A percentile compares a stretch with the other conserved stretches of the same genome.
These are phyloP conservation scores for Magnaporthales sp. DNA, from an alignment of 2,329 filamentous ascomycete genomes.

Conservation along the genomic window DNA sequence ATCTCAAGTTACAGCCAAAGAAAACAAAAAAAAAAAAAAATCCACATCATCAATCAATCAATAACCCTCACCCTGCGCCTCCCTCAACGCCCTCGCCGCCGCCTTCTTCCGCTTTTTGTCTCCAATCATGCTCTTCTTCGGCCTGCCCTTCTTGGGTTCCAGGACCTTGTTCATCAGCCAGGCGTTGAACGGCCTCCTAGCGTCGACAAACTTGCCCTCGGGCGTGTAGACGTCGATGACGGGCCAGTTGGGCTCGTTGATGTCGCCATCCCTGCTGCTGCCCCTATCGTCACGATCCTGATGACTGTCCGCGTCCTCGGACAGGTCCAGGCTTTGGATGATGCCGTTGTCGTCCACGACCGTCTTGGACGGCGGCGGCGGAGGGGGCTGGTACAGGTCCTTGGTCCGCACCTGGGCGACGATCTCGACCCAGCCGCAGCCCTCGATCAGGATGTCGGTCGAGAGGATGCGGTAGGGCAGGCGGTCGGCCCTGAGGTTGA, in stretches of 20 bases:
- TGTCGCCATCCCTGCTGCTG: conserved; percentile 5
- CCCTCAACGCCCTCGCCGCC: background rate
- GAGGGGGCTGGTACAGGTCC: conserved; percentile 25
- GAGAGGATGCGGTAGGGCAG: conserved; percentile 75
- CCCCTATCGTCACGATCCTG: conserved; percentile 11
- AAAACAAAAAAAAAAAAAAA: background rate
- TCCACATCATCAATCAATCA: background rate
- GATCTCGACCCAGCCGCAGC: conserved; percentile 88
- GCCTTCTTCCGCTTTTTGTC: conserved; percentile 14
- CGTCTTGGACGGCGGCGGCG: conserved; percentile 12
- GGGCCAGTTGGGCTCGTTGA: conserved; percentile 43
- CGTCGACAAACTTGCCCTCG: conserved; percentile 68
- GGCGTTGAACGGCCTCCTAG: conserved; percentile 60
- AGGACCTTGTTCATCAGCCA: conserved; percentile 55
- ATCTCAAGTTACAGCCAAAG: background rate
- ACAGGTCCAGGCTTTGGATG: conserved; percentile 19
- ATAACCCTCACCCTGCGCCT: background rate
- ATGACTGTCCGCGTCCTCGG: conserved; percentile 13
- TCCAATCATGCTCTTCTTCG: conserved; percentile 14
- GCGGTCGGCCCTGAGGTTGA: conserved; percentile 53
- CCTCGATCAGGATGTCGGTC: conserved; percentile 81
- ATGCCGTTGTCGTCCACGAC: conserved; percentile 13
- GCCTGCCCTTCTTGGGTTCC: conserved; percentile 8
- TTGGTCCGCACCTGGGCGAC: conserved; percentile 67
- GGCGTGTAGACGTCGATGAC: conserved; percentile 80